Evolutionary conservation across 225 moss, liverwort and hornwort species (phyloP), one percentile per base, ranked within the genome.

Genomic region (Neckera pumila): DNA sequence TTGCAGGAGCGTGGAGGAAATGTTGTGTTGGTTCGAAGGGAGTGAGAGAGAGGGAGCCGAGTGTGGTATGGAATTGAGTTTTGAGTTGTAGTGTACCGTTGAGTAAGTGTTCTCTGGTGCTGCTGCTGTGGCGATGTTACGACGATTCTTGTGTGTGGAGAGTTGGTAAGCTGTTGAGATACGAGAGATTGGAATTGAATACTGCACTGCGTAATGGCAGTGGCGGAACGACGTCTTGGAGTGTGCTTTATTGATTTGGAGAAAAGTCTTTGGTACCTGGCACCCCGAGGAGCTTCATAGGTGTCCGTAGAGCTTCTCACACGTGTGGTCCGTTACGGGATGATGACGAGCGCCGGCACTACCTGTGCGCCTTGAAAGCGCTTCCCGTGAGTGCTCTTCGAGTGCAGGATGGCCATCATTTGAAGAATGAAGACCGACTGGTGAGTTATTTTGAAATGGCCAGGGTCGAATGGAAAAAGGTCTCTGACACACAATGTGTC

Each of bases 261-360:
- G 86, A 81, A 88, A 84, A 88, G 90, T 86, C 88, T 89, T 83
- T 86, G 72, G 80, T 88, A 89, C 90, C 80, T 86, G 88, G 84
- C 81, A 73, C 76, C 83, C 79, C 86, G 83, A 88, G 86, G 88
- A 83, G 80, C 90, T 88, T 88, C 90, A 80, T 88, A 92, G 88
- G 86, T 63, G 58, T 42, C 64, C 78, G 71, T 90, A 86, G 80
- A 69, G 88, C 61, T 45, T 80, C 76, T 53, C 86, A 56, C 92
- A 92, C 92, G 92, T 92, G 92, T 57, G 92, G 70, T 80, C 92
- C 90, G 88, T 92, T 90, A 89, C 70, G 76, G 84, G 88, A 92
- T 92, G 92, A 92, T 92, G 90, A 86, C 80, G 90, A 86, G 90
- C 90, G 92, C 92, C 92, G 92, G 92, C 90, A 90, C 88, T 87